Percentiles rank a stretch among this genome's conserved stretches.
Evolutionary conservation across 192 early-diverging fungal genomes (phyloP).

Genomic region (Podila minutissima): DNA sequence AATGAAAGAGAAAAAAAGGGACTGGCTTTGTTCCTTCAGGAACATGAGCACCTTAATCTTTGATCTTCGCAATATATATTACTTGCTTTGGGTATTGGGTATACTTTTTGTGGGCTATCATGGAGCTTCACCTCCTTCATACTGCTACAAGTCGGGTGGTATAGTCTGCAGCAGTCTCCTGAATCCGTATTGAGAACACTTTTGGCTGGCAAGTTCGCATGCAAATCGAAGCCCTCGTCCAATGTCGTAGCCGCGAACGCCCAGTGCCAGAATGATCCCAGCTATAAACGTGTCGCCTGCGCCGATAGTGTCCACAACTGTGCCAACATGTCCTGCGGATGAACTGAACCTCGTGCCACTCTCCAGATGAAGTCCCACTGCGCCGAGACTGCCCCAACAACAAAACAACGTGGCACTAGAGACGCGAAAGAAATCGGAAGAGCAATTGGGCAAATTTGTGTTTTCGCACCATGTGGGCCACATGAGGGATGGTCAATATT

Average conservation of each 20-base stretch:
- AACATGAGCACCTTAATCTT: background rate
- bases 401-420: slow-evolving; percentile 67
- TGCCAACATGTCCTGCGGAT: slow-evolving; percentile 36
- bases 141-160: slow-evolving; percentile 4
- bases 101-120: background rate
- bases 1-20: no score
- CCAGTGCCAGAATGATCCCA: slow-evolving; percentile 56
- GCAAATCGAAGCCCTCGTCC: slow-evolving; percentile 51
- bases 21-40: no score
- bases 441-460: no score
- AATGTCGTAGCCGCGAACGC: slow-evolving; percentile 39
- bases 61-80: no score
- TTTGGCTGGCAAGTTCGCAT: slow-evolving; percentile 58
- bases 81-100: background rate
- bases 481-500: background rate
- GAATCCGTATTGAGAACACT: slow-evolving; percentile 63
- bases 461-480: slow-evolving; percentile 1
- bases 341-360: slow-evolving; percentile 40
- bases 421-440: background rate
- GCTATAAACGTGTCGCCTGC: slow-evolving; percentile 69
- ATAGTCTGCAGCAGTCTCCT: slow-evolving; percentile 27
- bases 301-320: slow-evolving; percentile 59
- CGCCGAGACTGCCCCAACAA: slow-evolving; percentile 71
- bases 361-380: slow-evolving; percentile 51
- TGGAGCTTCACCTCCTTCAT: background rate